Percentiles rank a stretch among this genome's conserved stretches.
These are phyloP conservation scores for Acephala macrosclerotiorum DNA, from an alignment of 2,329 filamentous ascomycete genomes.

Conservation along the genomic window DNA sequence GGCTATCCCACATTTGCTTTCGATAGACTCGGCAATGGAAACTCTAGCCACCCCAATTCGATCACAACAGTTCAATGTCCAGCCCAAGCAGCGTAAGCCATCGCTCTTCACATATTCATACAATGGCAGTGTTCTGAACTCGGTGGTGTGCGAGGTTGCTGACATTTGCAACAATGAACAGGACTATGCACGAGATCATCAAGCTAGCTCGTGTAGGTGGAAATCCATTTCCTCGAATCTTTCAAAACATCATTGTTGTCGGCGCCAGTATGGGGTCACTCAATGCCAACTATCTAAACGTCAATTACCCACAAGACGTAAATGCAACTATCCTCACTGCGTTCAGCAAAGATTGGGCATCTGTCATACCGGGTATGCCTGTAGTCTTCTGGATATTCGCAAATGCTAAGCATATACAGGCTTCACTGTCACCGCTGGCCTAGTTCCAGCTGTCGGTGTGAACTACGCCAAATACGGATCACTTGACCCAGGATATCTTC, in stretches of 20 bases:
- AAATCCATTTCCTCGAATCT: slow-evolving; percentile 30
- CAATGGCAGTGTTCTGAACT: no score
- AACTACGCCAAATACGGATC: slow-evolving; percentile 12
- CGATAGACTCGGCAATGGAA: slow-evolving; percentile 38
- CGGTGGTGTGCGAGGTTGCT: no score
- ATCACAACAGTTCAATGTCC: slow-evolving; percentile 36
- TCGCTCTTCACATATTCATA: neutral
- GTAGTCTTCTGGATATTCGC: neutral
- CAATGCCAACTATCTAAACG: slow-evolving; percentile 30
- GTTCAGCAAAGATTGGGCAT: slow-evolving; percentile 25
- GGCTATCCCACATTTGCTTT: slow-evolving; percentile 39
- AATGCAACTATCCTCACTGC: slow-evolving; percentile 38
- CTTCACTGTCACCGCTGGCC: slow-evolving; percentile 22
- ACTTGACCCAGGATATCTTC: slow-evolving; percentile 28
- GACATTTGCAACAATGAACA: neutral
- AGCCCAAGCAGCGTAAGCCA: slow-evolving; percentile 33
- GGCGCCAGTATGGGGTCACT: slow-evolving; percentile 36
- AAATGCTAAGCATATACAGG: slow-evolving; percentile 1
- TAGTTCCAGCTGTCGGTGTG: slow-evolving; percentile 23
- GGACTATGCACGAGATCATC: slow-evolving; percentile 35
- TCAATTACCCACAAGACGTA: slow-evolving; percentile 34
- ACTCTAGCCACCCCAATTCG: slow-evolving; percentile 37
- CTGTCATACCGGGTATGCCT: slow-evolving; percentile 1
- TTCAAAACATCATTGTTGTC: slow-evolving; percentile 35
- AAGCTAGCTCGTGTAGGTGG: slow-evolving; percentile 15